Conservation (phyloP, 2,329 filamentous ascomycete species). For the Emmonsia crescens region DNA sequence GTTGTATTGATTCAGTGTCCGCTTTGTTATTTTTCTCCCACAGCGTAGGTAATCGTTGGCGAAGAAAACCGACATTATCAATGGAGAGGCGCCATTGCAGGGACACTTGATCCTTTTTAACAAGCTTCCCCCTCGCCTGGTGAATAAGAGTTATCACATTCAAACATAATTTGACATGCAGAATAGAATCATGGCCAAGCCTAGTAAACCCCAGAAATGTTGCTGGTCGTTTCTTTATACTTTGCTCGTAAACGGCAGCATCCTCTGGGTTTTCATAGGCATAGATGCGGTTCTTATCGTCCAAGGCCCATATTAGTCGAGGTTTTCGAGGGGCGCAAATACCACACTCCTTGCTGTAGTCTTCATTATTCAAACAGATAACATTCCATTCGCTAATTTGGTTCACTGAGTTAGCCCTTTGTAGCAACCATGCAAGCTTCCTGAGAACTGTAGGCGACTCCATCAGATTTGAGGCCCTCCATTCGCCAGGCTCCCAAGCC, state of each 20-base stretch:
- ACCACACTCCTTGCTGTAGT: slow-evolving; percentile 13
- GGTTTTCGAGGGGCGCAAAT: slow-evolving; percentile 26
- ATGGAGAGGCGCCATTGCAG: slow-evolving; percentile 39
- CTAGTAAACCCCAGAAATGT: slow-evolving; percentile 32
- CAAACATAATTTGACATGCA: slow-evolving; percentile 30
- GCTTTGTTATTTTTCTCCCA: slow-evolving; percentile 33
- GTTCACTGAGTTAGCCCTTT: slow-evolving; percentile 18
- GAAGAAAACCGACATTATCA: slow-evolving; percentile 29
- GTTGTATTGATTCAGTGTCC: slow-evolving; percentile 24
- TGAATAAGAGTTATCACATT: slow-evolving; percentile 31
- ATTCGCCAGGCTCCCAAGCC: slow-evolving; percentile 12
- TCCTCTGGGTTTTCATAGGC: slow-evolving; percentile 43
- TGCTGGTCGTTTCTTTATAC: slow-evolving; percentile 38
- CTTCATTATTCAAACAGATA: slow-evolving; percentile 6
- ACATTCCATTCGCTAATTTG: slow-evolving; percentile 22
- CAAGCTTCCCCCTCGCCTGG: slow-evolving; percentile 23
- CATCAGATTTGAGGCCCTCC: slow-evolving; percentile 21
- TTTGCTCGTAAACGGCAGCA: slow-evolving; percentile 41
- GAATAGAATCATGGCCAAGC: slow-evolving; percentile 20
- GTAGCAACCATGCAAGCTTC: slow-evolving; percentile 24
- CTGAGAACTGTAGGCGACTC: slow-evolving; percentile 18
- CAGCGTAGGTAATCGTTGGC: slow-evolving; percentile 31
- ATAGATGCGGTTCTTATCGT: slow-evolving; percentile 22
- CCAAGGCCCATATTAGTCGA: slow-evolving; percentile 24
- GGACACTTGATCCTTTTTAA: slow-evolving; percentile 14